Base-by-base conservation (phyloP, 768 basidiomycete genomes). In the Pleurotus djamor region DNA sequence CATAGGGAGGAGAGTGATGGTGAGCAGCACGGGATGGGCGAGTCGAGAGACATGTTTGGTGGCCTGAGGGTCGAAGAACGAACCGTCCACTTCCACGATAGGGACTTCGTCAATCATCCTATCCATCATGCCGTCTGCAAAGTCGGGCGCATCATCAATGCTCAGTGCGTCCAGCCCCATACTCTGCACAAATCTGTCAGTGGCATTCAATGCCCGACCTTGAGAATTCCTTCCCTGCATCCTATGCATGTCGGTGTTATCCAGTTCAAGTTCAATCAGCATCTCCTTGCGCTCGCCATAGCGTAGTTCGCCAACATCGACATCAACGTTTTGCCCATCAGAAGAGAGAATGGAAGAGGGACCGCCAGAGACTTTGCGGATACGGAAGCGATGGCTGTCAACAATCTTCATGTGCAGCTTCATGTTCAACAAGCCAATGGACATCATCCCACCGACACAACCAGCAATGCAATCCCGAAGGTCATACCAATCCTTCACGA, bases 261-360 rank as follows among this genome's bases (percentile, higher is more conserved):
- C 91, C 61, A 97, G 82, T 74, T 99, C 97, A 54, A 96, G 81
- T 75, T 99, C 96, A 61, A 99, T 85, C 17, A 99, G 81, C 85
- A 99, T 94, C 82, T 99, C 97, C 74, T 96, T 93, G 68, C 86
- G 83, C 78, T 98, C 96, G n/a, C 97, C 97, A 68, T 92, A 96
- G 58, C 95, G 81, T 66, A 98, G 77, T 75, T 98, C 96, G 43
- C 94, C 91, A 17, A 98, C 82, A 68, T 98, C 95, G 59, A 98
- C 87, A 70, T 99, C 96, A 48, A 96, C 94, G 68, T 98, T 89
- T 68, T 92, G 88, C 4, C 97, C 97, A 63, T 95, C 93, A n/a
- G 87, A 86, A 2, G 91, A 85, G 36, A 98, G 82, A 70, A 98
- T 91, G 7, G 91, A 88, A 14, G 86, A 82, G 0, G 92, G 89